These are phyloP conservation scores for Didymella lethalis DNA, from an alignment of 2,329 filamentous ascomycete species.

Conservation along the genomic window DNA sequence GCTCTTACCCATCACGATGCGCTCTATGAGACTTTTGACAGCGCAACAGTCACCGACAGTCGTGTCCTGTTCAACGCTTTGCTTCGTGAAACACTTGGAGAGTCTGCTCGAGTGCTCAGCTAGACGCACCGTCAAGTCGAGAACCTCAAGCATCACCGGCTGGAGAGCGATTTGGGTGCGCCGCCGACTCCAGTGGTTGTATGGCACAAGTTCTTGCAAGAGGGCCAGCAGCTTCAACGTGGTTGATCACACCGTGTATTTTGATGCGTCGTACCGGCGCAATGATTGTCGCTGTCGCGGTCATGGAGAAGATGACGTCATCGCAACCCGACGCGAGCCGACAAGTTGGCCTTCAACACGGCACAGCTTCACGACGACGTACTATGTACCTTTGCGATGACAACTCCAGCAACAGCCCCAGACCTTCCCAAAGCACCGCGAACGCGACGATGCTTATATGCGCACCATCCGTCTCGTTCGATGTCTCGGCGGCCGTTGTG, in stretches of 20 bases:
- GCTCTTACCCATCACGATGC: too few species aligned
- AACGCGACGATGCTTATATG: not conserved
- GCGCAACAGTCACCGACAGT: too few species aligned
- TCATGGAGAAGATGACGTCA: not conserved
- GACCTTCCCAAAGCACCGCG: not conserved
- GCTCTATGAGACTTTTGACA: too few species aligned
- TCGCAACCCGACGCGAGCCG: not conserved
- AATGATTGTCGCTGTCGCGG: not conserved
- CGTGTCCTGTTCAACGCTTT: too few species aligned
- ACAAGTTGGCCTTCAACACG: not conserved
- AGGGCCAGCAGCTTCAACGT: not conserved
- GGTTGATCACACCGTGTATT: not conserved
- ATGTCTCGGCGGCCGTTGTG: not conserved
- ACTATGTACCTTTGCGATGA: not conserved
- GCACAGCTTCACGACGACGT: not conserved
- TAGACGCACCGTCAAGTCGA: too few species aligned
- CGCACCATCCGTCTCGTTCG: not conserved
- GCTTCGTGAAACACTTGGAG: too few species aligned
- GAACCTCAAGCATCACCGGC: too few species aligned
- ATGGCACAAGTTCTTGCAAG: not conserved
- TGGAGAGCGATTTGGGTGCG: too few species aligned
- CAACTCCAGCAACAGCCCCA: not conserved
- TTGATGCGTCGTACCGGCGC: not conserved
- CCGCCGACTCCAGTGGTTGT: not conserved
- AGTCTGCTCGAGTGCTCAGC: too few species aligned